Base-by-base conservation (phyloP, 2,329 filamentous ascomycete species). In the Alternaria infectoria region DNA sequence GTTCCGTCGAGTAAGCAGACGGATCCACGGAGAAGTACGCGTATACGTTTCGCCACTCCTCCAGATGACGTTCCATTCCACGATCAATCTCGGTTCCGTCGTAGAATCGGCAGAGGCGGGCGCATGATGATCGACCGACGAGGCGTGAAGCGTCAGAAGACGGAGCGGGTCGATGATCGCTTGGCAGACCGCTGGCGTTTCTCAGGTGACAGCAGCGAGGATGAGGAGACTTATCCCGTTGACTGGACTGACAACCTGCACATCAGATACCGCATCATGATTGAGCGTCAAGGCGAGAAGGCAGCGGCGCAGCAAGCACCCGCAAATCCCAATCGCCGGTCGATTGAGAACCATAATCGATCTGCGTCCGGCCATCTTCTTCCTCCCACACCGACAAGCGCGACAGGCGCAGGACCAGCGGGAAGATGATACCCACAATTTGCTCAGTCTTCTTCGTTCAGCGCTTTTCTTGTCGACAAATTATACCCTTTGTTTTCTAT, bases 121-220 rank as follows among this genome's bases (percentile, higher is more conserved):
- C 89, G 95, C 43, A 80, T 97, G 69, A 93, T 93, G 87, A 93
- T 98, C 69, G 96, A 98, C 81, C 90, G 93, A 71, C 89, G 92
- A 70, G 89, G 90, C 59, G 83, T 93, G 76, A 86, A 83, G 66
- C 79, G 86, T 46, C 86, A 81, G 28, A 76, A 73, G 61, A 61
- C 72, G 23, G 71, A 74, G 30, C 52, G 66, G 46, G 44, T 72
- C 36, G 78, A 80, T 54, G 76, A 79, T 43, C 76, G 78, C 47
- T 62, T 75, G 19, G 75, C 76, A 25, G 78, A 81, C 54, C 69
- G 78, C 65, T 97, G 91, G 87, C 96, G 93, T 81, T 97, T 93
- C 81, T 93, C 96, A 74, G 90, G 90, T 25, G 92, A 97, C 72
- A 92, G 93, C 65, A 90, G 91, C 66, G 93, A 94, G 56, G 91